Evolutionary conservation across 345 rosid species (phyloP).

Genomic region (Luvunga scandens): DNA sequence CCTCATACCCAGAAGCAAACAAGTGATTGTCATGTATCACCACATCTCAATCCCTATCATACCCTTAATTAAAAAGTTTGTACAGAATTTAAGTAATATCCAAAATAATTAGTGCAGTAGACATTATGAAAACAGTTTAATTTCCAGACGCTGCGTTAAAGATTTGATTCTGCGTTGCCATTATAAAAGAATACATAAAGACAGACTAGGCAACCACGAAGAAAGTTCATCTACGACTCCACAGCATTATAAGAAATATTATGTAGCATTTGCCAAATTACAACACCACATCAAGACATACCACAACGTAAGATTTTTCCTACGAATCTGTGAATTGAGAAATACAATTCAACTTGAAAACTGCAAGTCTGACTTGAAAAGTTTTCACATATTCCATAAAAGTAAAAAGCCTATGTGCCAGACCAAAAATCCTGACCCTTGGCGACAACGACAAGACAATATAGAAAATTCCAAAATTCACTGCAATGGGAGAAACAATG

Average conservation of each 20-base stretch:
- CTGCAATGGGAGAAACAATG: constrained; percentile 4
- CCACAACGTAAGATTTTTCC: constrained; percentile 7
- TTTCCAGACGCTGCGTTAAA: neutral
- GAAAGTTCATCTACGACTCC: neutral
- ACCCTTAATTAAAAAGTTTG: no score
- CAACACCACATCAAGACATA: neutral
- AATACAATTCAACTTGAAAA: constrained; percentile 14
- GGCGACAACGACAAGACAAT: constrained; percentile 8
- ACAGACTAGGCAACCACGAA: neutral
- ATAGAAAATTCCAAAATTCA: constrained; percentile 5
- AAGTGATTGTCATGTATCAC: no score
- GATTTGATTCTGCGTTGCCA: neutral
- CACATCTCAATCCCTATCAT: no score
- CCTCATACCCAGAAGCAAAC: no score
- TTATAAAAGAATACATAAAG: neutral
- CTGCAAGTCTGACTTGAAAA: constrained; percentile 5
- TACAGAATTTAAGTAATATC: no score
- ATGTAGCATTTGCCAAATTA: neutral
- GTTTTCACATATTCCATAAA: constrained; percentile 13
- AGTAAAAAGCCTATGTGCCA: constrained; percentile 34
- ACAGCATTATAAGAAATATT: neutral
- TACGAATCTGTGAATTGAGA: constrained; percentile 1
- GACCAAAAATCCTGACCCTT: constrained; percentile 44
- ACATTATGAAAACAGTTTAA: neutral
- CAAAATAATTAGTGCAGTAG: no score